Conservation (phyloP, 305 asterid genomes). For the Solanum aculeatissimum region DNA sequence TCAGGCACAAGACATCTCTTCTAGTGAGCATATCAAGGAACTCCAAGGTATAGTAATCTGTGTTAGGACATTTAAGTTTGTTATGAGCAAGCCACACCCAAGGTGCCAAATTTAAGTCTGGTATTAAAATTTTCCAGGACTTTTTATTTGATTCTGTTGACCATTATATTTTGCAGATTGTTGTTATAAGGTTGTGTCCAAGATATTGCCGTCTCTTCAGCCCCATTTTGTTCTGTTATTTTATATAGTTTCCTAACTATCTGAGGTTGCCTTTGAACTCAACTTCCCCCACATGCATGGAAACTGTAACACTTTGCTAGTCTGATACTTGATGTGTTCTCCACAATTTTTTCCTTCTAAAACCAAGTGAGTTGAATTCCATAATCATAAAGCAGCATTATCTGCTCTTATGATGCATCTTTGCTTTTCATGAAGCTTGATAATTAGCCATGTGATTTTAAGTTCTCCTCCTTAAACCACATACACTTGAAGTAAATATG, state of each 20-base stretch:
- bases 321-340: not conserved
- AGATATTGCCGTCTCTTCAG: not conserved
- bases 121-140: not conserved
- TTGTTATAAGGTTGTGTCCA: too few species aligned
- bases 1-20: slow-evolving; percentile 66
- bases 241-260: not conserved
- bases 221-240: not conserved
- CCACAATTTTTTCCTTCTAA: not conserved
- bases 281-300: not conserved
- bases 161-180: not conserved
- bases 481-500: not conserved
- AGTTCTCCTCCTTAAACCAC: not conserved
- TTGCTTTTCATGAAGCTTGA: not conserved
- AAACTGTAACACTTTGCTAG: not conserved
- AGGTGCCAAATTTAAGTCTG: not conserved
- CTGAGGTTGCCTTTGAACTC: not conserved
- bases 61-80: not conserved
- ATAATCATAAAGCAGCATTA: not conserved
- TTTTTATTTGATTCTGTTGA: not conserved
- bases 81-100: not conserved
- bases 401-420: not conserved
- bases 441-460: not conserved
- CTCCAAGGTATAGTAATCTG: slow-evolving; percentile 49
- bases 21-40: slow-evolving; percentile 63
- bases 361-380: not conserved